Percentiles rank a stretch among this genome's conserved stretches.
phyloP scores from a whole-genome alignment of 2,329 filamentous ascomycete species.

The Truncatella angustata region DNA sequence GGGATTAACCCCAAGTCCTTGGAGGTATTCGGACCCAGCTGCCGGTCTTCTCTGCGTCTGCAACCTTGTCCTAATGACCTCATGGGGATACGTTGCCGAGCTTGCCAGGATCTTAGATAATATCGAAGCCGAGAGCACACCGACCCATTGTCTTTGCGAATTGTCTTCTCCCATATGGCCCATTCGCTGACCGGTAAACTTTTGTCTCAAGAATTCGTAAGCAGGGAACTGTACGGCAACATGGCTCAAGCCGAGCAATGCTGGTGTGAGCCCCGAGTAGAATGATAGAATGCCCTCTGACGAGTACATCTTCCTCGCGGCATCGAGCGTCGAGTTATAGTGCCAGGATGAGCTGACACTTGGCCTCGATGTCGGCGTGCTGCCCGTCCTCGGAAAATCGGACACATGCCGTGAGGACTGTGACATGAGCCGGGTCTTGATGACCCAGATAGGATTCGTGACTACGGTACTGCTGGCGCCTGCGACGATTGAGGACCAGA shows the following conservation, averaged over 20 bases:
- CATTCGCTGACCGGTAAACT: conserved; percentile 87
- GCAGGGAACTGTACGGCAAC: conserved; percentile 96
- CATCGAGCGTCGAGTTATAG: conserved; percentile 85
- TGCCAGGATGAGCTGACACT: conserved; percentile 75
- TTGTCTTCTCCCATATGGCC: conserved; percentile 62
- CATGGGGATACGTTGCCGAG: conserved; percentile 93
- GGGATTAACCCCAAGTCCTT: conserved; percentile 45
- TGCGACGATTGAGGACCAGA: conserved; percentile 86
- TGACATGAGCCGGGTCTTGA: conserved; percentile 97
- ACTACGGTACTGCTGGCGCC: conserved; percentile 90
- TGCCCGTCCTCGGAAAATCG: conserved; percentile 46
- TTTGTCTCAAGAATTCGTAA: conserved; percentile 89
- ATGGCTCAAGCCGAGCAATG: conserved; percentile 86
- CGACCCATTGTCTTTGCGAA: conserved; percentile 71
- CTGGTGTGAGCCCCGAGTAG: conserved; percentile 91
- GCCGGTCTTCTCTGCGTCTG: conserved; percentile 85
- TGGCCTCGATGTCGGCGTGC: conserved; percentile 54
- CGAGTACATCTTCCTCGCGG: conserved; percentile 92
- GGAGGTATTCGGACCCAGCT: conserved; percentile 50
- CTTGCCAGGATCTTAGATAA: conserved; percentile 93
- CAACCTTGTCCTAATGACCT: conserved; percentile 88
- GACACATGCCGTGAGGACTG: conserved; percentile 59
- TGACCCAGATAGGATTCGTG: conserved; percentile 99
- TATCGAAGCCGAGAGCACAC: conserved; percentile 84
- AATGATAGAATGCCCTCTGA: conserved; percentile 87